Evolutionary conservation across 371 early-diverging fungal species (phyloP), one percentile per base, ranked within the genome.

Genomic region (Mortierella sp.): DNA sequence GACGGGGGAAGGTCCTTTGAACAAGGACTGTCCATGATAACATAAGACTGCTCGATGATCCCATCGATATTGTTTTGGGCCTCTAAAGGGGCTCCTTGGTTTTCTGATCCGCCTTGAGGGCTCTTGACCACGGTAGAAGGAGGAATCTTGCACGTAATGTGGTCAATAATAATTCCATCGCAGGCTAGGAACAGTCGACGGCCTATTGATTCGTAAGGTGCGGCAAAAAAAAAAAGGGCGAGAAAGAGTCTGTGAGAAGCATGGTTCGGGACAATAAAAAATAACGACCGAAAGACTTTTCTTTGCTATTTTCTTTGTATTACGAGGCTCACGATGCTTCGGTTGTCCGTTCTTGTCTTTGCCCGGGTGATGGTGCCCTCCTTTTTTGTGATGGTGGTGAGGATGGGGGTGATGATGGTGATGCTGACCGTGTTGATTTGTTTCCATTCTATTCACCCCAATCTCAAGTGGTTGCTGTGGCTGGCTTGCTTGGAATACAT

Each of bases 1-100:
- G 21, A n/a, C 15, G 23, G 7, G 12, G 64, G 64, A 4, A 46
- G 53, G 1, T 45, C 56, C 28, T 56, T 64, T 26, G 65, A 72
- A 57, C 72, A 72, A n/a, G 72, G 72, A 14, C 18, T 7, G 18
- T 45, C 61, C 66, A 66, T 66, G 21, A 23, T 6, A 47, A 72
- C 52, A n/a, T 16, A 66, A 21, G 57, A 0, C 30, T 62, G 50
- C 15, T 21, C 45, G 11, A 52, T n/a, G 44, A 55, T 7, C 26
- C 43, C 37, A 62, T 57, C 45, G 28, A 16, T 23, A 28, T 63
- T 58, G 60, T 47, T 67, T 14, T 29, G 4, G 5, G 72, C 67
- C 30, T 45, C 21, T 14, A 65, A 15, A 7, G 14, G n/a, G 1
- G 45, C 1, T 11, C n/a, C 58, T 4, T 43, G 2, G 6, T 2